These are phyloP conservation scores for Cucumis sativus DNA, from an alignment of 306 rosid genomes.

Conservation along the genomic window DNA sequence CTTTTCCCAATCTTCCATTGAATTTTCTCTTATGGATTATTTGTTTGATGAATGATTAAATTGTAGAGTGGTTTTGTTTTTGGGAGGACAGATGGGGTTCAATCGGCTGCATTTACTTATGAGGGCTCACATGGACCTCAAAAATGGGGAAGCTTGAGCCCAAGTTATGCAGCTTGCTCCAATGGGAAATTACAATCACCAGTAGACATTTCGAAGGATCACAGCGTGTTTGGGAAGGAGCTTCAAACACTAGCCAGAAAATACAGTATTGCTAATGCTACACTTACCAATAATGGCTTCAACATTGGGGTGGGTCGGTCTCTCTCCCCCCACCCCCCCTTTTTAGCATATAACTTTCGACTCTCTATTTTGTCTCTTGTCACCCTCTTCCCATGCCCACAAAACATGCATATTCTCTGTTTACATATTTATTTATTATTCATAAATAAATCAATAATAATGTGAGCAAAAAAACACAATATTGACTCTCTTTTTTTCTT, in stretches of 20 bases:
- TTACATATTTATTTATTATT: no score
- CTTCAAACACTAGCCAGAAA: constrained; percentile 27
- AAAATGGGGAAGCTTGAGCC: constrained; percentile 60
- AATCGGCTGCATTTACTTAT: constrained; percentile 29
- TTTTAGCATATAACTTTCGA: not conserved
- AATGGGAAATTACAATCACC: constrained; percentile 66
- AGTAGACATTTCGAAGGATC: constrained; percentile 23
- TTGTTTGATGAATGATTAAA: not conserved
- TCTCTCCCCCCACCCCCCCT: not conserved
- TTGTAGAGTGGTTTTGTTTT: not conserved
- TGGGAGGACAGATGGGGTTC: not conserved
- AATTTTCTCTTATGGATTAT: not conserved
- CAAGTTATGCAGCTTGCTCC: constrained; percentile 34
- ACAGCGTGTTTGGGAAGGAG: constrained; percentile 1
- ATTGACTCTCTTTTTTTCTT: not conserved
- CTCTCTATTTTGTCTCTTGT: not conserved
- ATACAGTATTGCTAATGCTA: constrained; percentile 40
- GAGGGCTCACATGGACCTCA: constrained; percentile 41
- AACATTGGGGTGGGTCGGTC: constrained; percentile 51
- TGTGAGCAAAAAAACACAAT: not conserved
- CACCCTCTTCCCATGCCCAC: no score
- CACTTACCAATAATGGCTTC: constrained; percentile 48
- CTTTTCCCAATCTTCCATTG: not conserved
- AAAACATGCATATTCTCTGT: no score
- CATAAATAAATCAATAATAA: no score